Percentiles rank a stretch among this genome's conserved stretches.
Conservation (phyloP, 2,329 filamentous ascomycete species). For the Penicillium sp. region DNA sequence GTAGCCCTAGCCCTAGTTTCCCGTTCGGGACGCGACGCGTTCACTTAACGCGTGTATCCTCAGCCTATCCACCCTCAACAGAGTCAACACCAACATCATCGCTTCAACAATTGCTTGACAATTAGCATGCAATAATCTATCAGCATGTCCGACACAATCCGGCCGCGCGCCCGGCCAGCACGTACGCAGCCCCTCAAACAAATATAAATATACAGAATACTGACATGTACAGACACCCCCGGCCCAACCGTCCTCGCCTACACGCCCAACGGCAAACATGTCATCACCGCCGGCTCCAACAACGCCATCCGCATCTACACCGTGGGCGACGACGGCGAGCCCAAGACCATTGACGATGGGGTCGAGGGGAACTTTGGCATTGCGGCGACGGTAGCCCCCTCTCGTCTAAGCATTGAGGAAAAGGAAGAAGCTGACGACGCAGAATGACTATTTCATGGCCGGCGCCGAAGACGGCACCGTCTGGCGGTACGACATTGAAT, state of each 20-base stretch:
- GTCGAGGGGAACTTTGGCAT: conserved; percentile 81
- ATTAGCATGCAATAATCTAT: not conserved
- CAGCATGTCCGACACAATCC: conserved; percentile 32
- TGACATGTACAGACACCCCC: conserved; percentile 60
- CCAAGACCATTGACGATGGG: conserved; percentile 84
- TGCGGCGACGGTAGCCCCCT: conserved; percentile 57
- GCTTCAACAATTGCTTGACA: too few species aligned
- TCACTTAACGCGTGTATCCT: conserved; percentile 23
- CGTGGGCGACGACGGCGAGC: conserved; percentile 87
- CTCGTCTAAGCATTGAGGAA: not conserved
- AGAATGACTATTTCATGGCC: conserved; percentile 80
- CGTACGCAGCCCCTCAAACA: conserved; percentile 35
- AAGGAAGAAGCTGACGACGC: not conserved
- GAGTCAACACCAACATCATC: not conserved
- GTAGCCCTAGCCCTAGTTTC: not conserved
- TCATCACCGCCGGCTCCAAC: conserved; percentile 90
- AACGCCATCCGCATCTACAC: conserved; percentile 91
- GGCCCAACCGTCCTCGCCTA: conserved; percentile 85
- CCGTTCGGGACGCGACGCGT: conserved; percentile 19
- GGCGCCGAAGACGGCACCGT: conserved; percentile 96
- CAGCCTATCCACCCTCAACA: not conserved
- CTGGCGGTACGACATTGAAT: conserved; percentile 79
- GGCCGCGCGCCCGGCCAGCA: conserved; percentile 42
- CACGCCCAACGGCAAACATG: conserved; percentile 78
- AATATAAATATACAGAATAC: too few species aligned